phyloP scores from a whole-genome alignment of 2,329 filamentous ascomycete species.

The Alternaria hordeiaustralica region DNA sequence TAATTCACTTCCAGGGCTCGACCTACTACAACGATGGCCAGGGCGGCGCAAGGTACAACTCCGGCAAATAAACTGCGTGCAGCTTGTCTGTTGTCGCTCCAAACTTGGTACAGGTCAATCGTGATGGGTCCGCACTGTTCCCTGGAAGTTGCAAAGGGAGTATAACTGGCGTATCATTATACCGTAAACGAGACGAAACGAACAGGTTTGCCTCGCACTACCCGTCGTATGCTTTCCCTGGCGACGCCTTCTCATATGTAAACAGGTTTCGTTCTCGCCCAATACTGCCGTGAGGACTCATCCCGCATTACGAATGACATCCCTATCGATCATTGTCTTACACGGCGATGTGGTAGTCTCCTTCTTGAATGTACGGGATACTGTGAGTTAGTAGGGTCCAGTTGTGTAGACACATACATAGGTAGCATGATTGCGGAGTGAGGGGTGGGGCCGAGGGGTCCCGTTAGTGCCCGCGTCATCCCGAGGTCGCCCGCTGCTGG shows the following conservation, averaged over 20 bases:
- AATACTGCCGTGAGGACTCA: background rate
- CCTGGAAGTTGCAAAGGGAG: background rate
- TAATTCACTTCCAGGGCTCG: constrained; percentile 26
- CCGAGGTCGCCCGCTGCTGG: background rate
- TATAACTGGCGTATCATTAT: background rate
- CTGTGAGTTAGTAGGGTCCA: background rate
- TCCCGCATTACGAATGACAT: background rate
- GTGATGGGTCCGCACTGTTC: background rate
- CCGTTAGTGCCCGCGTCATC: background rate
- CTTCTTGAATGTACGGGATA: background rate
- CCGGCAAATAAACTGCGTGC: constrained; percentile 23
- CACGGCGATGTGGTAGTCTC: background rate
- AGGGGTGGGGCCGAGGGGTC: background rate
- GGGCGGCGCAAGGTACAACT: constrained; percentile 39
- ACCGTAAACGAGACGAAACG: background rate
- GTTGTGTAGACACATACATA: background rate
- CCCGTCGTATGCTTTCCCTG: background rate
- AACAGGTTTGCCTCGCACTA: background rate
- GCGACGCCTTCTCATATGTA: background rate
- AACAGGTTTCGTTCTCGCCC: background rate
- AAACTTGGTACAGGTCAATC: background rate
- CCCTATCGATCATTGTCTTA: no score
- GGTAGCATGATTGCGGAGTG: background rate
- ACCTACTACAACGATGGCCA: constrained; percentile 49
- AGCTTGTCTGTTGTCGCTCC: background rate